Percentiles rank a stretch among this genome's conserved stretches.
Evolutionary conservation across 2,329 filamentous ascomycete species (phyloP).

Genomic region (Diaporthe sp.): DNA sequence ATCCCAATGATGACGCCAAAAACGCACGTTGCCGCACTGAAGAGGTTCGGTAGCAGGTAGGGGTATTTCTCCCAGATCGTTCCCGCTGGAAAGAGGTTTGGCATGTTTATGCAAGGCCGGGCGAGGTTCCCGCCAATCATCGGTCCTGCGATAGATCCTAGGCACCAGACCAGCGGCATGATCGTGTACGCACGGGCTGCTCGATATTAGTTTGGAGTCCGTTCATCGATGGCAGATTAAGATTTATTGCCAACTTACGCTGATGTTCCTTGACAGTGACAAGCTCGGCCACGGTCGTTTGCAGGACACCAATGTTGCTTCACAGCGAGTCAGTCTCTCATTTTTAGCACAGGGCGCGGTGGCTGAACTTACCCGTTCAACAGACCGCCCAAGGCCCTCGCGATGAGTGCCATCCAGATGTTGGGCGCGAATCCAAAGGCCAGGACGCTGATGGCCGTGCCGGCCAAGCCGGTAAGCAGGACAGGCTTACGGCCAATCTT

Average conservation of each 20-base stretch:
- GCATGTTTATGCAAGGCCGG: conserved; percentile 87
- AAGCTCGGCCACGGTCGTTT: conserved; percentile 95
- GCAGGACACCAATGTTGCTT: conserved; percentile 93
- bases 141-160: conserved; percentile 94
- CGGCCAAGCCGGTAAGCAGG: conserved; percentile 87
- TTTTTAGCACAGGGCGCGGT: conserved; percentile 10
- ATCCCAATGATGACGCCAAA: conserved; percentile 84
- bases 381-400: conserved; percentile 88
- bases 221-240: conserved; percentile 12
- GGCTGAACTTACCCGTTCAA: conserved; percentile 83
- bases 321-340: conserved; percentile 37
- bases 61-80: conserved; percentile 89
- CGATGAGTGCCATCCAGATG: conserved; percentile 85
- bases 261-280: conserved; percentile 95
- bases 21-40: conserved; percentile 84
- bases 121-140: conserved; percentile 92
- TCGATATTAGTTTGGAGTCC: conserved; percentile 38
- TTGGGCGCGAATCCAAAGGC: conserved; percentile 92
- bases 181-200: conserved; percentile 92
- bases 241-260: conserved; percentile 66
- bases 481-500: conserved; percentile 93
- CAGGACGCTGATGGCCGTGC: conserved; percentile 93
- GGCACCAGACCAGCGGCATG: conserved; percentile 98
- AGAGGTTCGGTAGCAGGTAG: conserved; percentile 92
- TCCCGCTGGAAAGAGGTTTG: conserved; percentile 77